Evolutionary conservation across 106 monocot genomes (phyloP).

Genomic region (Dendrobium officinale): DNA sequence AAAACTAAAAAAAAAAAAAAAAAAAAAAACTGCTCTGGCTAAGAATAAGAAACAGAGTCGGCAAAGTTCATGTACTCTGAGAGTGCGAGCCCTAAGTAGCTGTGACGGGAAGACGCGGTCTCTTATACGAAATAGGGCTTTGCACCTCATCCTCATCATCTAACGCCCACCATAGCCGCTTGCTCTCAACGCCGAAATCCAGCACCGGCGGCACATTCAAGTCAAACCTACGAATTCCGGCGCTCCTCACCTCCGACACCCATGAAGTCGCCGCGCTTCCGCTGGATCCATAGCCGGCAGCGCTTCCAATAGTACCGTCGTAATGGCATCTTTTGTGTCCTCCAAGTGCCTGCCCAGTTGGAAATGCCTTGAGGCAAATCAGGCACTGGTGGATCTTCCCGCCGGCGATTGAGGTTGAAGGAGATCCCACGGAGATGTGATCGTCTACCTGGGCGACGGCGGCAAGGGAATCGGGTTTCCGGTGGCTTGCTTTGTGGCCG

Average conservation of each 20-base stretch:
- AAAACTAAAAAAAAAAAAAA: too few relatives aligned
- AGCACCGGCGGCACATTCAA: neutral
- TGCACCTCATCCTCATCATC: neutral
- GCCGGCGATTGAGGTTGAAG: neutral
- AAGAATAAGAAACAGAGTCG: too few relatives aligned
- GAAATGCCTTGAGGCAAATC: slow-evolving; percentile 34
- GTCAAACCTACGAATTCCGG: neutral
- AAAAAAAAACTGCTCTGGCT: too few relatives aligned
- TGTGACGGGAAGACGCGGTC: neutral
- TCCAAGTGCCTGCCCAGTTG: slow-evolving; percentile 50
- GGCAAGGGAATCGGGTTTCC: neutral
- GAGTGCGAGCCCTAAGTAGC: neutral
- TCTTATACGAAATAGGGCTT: neutral
- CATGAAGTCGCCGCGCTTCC: neutral
- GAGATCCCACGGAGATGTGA: too few relatives aligned
- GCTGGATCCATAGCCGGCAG: neutral
- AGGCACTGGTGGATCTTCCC: slow-evolving; percentile 28
- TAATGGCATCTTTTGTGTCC: slow-evolving; percentile 69
- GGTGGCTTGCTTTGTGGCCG: slow-evolving; percentile 50
- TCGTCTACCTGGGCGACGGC: neutral
- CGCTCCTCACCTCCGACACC: neutral
- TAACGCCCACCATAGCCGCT: neutral
- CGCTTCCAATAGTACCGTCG: slow-evolving; percentile 24
- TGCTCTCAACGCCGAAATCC: neutral
- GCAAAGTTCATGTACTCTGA: too few relatives aligned